Evolutionary conservation across 805 yeast species (phyloP), one percentile per base, ranked within the genome.

Genomic region (Wickerhamiella qilinensis): DNA sequence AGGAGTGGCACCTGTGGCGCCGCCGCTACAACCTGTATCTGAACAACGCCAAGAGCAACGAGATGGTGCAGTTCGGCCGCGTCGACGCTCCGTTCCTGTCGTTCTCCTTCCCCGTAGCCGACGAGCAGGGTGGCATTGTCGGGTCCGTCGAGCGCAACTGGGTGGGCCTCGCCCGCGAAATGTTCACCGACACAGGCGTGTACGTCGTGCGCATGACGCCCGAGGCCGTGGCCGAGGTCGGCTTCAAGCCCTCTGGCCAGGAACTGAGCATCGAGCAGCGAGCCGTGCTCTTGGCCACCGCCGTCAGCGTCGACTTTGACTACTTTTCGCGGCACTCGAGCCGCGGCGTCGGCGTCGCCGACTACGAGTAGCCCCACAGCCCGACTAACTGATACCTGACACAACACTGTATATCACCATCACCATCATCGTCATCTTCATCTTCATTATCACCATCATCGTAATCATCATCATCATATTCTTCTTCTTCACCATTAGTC

Each of bases 1-100:
- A 91, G 57, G 76, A 79, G 46, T 91, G 95, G 95, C 97, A 91
- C 61, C 63, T 78, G 31, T 86, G 95, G 94, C 69, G 97, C 54
- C 66, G 98, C 41, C 62, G 78, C 36, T 91, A 91, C 57, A 83
- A 86, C 51, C 62, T 91, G 48, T 91, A 82, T 55, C 65, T 37
- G 32, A 21, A 40, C 35, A 33, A 64, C 20, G 49, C 49, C 25
- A 44, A 45, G 17, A 54, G 63, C 4, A 64, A 65, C 20, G 65
- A 60, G 16, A 78, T 71, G 54, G 67, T 69, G 20, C 97, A 91
- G 55, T 91, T 77, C 63, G 96, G 95, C 20, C 68, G 65, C 8
- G 77, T 91, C 33, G 95, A 91, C 59, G 74, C 94, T 0, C 88
- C 88, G 2, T 78, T 88, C 43, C 60, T 91, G 36, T 69, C 93